phyloP scores from a whole-genome alignment of 177 flowering plant species.

The Vitis hybrid region DNA sequence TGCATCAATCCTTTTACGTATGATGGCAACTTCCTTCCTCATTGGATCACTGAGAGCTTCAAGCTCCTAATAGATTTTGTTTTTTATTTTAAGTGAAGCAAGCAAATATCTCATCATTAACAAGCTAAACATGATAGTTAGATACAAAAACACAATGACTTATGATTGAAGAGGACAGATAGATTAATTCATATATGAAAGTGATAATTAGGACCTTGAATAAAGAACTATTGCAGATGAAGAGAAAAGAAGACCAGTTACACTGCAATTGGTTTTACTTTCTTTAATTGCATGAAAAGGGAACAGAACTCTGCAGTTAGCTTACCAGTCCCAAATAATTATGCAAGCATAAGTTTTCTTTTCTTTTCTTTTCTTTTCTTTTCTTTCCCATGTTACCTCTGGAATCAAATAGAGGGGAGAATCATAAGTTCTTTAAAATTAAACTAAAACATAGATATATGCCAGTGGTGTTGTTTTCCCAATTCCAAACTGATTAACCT shows the following conservation, averaged over 20 bases:
- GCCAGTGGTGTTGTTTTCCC: too few species aligned
- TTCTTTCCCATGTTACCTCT: too few species aligned
- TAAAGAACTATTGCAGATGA: neutral
- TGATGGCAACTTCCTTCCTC: slow-evolving; percentile 43
- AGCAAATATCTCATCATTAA: neutral
- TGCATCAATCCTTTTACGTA: slow-evolving; percentile 47
- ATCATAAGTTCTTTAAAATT: too few species aligned
- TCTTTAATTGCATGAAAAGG: neutral
- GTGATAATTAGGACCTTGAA: neutral
- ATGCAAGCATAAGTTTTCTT: too few species aligned
- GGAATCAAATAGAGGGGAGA: too few species aligned
- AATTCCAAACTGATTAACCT: too few species aligned
- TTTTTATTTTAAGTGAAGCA: neutral
- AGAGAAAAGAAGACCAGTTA: too few species aligned
- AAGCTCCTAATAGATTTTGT: slow-evolving; percentile 37
- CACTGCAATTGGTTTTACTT: neutral
- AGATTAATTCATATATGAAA: neutral
- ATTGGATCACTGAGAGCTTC: slow-evolving; percentile 49
- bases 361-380: too few species aligned
- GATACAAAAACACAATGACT: neutral
- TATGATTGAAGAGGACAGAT: neutral
- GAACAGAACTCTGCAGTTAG: neutral
- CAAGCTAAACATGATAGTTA: neutral
- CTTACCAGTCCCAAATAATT: too few species aligned
- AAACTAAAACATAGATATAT: too few species aligned